Percentiles rank a stretch among this genome's conserved stretches.
Evolutionary conservation across 768 basidiomycete species (phyloP).

Genomic region (Hypsizygus marmoreus): DNA sequence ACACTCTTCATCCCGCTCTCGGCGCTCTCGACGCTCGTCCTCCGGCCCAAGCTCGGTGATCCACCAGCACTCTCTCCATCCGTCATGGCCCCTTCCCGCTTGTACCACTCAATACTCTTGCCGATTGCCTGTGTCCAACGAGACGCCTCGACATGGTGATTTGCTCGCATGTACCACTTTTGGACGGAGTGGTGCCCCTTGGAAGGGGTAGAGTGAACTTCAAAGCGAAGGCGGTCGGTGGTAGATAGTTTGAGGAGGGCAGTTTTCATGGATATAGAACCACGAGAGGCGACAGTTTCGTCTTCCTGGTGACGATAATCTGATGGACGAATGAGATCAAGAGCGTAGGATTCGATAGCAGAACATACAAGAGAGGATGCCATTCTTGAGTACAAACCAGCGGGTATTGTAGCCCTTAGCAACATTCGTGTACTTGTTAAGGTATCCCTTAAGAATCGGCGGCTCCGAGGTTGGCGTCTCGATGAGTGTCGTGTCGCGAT

Average conservation of each 20-base stretch:
- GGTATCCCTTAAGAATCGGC: constrained; percentile 70
- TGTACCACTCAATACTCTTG: constrained; percentile 73
- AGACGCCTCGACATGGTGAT: constrained; percentile 86
- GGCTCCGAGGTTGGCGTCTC: constrained; percentile 49
- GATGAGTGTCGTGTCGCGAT: constrained; percentile 76
- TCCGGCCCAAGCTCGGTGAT: constrained; percentile 15
- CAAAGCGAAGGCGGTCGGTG: constrained; percentile 73
- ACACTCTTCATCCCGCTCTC: constrained; percentile 34
- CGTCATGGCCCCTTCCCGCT: constrained; percentile 36
- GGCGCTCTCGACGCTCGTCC: constrained; percentile 53
- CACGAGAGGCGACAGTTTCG: constrained; percentile 81
- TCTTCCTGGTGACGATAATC: constrained; percentile 92
- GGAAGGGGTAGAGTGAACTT: constrained; percentile 67
- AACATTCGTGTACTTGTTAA: constrained; percentile 93
- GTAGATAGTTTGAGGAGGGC: constrained; percentile 61
- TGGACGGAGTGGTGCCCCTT: constrained; percentile 50
- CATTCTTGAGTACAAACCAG: constrained; percentile 91
- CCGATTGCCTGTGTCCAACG: constrained; percentile 82
- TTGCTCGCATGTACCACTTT: constrained; percentile 84
- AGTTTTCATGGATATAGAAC: constrained; percentile 85
- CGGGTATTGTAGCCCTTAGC: constrained; percentile 86
- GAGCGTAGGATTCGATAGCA: background rate
- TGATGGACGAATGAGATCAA: constrained; percentile 24
- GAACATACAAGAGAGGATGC: constrained; percentile 78
- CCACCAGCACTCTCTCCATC: constrained; percentile 13